Conservation (phyloP, 176 grass and related monocot species). For the Dendrocalamus sinicus region DNA sequence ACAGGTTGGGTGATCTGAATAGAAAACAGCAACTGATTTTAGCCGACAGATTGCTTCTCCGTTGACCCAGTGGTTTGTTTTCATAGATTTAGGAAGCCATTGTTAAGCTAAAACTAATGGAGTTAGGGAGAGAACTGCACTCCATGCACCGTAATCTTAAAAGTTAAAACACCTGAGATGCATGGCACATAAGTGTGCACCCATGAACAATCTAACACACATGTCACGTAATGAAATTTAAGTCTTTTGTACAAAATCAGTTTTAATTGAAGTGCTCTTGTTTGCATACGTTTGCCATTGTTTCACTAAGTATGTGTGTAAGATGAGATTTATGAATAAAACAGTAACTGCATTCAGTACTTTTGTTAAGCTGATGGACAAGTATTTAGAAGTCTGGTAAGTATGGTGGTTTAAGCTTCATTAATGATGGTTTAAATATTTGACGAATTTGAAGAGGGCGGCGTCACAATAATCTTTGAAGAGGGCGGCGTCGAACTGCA, state of each 20-base stretch:
- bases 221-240: background rate
- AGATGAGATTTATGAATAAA: background rate
- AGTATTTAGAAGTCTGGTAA: conserved; percentile 1
- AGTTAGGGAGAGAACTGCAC: conserved; percentile 1
- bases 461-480: too few relatives aligned
- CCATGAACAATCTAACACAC: background rate
- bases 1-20: background rate
- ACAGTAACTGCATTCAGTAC: background rate
- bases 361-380: background rate
- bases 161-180: background rate
- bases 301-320: background rate
- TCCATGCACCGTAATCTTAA: background rate
- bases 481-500: too few relatives aligned
- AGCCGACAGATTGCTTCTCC: background rate
- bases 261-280: background rate
- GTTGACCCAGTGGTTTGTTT: background rate
- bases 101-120: background rate
- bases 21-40: conserved; percentile 17
- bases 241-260: background rate
- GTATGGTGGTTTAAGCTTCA: background rate
- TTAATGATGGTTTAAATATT: background rate
- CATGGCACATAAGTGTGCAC: background rate
- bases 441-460: background rate
- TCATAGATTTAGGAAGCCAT: background rate
- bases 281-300: background rate